These are phyloP conservation scores for Cicer arietinum DNA, from an alignment of 306 rosid genomes.

Conservation along the genomic window DNA sequence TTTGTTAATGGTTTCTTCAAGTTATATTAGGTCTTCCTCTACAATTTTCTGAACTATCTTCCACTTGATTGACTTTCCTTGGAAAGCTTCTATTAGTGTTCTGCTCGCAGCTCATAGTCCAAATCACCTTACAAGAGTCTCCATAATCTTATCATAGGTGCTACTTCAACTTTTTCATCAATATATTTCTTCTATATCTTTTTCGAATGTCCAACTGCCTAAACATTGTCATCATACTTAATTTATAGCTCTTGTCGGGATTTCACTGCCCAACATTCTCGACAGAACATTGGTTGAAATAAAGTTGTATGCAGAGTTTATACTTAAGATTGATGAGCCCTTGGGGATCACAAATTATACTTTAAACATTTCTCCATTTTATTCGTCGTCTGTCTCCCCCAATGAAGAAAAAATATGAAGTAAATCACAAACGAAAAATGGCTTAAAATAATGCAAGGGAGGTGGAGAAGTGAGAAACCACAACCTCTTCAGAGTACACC, in stretches of 20 bases:
- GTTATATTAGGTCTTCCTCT: background rate
- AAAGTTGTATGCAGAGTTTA: background rate
- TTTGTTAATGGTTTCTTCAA: conserved; percentile 3
- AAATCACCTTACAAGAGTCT: conserved; percentile 16
- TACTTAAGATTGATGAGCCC: background rate
- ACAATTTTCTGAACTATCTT: conserved; percentile 10
- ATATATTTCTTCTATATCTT: conserved; percentile 1
- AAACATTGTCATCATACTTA: conserved; percentile 1
- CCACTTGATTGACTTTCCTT: conserved; percentile 23
- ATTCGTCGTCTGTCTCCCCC: background rate
- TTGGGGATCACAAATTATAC: background rate
- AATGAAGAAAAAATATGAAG: conserved; percentile 11
- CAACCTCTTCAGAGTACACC: conserved; percentile 1
- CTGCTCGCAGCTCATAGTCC: background rate
- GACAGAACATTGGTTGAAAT: background rate
- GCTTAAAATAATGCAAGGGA: conserved; percentile 14
- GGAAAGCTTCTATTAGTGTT: background rate
- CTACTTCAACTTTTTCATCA: background rate
- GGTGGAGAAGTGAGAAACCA: conserved; percentile 11
- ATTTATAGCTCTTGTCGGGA: background rate
- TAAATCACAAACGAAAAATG: conserved; percentile 2
- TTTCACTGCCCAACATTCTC: background rate
- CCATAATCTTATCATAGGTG: conserved; percentile 27
- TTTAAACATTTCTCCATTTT: conserved; percentile 1
- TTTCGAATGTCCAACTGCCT: conserved; percentile 7